Evolutionary conservation across 2,329 filamentous ascomycete genomes (phyloP).

Genomic region (Huntiella savannae): DNA sequence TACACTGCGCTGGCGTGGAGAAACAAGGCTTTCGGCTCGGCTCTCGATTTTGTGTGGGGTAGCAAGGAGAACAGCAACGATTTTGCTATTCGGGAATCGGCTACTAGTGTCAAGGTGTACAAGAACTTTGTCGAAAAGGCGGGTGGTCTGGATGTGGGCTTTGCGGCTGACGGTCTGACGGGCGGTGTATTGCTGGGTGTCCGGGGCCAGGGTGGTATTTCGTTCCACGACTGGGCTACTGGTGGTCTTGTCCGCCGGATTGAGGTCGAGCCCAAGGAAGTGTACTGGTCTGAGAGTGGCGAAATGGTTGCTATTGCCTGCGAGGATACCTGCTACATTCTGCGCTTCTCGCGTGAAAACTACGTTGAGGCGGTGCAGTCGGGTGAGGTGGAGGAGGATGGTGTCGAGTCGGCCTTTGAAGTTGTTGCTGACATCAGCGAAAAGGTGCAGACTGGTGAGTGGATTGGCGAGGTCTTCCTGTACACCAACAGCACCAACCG

Average conservation of each 20-base stretch:
- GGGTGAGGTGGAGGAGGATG: slow-evolving; percentile 70
- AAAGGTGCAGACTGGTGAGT: slow-evolving; percentile 81
- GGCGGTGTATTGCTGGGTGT: slow-evolving; percentile 85
- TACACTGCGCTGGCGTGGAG: slow-evolving; percentile 92
- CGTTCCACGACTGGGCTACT: slow-evolving; percentile 90
- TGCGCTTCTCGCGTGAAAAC: slow-evolving; percentile 77
- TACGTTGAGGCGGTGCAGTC: slow-evolving; percentile 69
- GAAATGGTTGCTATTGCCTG: slow-evolving; percentile 85
- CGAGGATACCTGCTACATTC: slow-evolving; percentile 86
- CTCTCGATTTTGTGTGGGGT: slow-evolving; percentile 91
- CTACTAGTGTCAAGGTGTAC: slow-evolving; percentile 89
- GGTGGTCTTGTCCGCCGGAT: slow-evolving; percentile 81
- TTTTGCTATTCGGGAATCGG: slow-evolving; percentile 87
- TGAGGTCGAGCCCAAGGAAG: slow-evolving; percentile 53
- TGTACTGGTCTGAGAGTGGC: slow-evolving; percentile 96
- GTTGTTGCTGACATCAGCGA: slow-evolving; percentile 92
- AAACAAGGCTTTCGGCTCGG: slow-evolving; percentile 93
- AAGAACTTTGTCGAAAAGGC: slow-evolving; percentile 91
- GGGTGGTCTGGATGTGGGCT: slow-evolving; percentile 80
- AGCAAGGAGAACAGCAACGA: slow-evolving; percentile 97
- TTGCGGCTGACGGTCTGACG: slow-evolving; percentile 78
- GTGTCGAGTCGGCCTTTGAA: slow-evolving; percentile 89
- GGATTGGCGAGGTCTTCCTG: slow-evolving; percentile 97
- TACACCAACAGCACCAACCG: slow-evolving; percentile 96
- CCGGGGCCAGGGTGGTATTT: slow-evolving; percentile 83